Base-by-base conservation (phyloP, 768 basidiomycete species). In the Xerocomellus dryophilus region DNA sequence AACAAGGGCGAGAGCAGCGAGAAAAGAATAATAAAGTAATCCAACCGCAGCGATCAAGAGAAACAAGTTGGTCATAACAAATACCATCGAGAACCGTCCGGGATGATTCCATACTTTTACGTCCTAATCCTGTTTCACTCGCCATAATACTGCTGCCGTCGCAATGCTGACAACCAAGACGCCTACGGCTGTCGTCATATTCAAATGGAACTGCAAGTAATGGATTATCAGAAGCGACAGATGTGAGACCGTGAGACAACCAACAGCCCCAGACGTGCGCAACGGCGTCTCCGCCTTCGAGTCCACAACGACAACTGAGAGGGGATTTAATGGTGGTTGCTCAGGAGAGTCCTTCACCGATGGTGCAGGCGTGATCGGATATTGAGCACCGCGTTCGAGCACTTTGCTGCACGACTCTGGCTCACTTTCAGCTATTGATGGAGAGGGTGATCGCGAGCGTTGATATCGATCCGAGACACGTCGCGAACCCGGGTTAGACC, bases 111-210 rank as follows among this genome's bases (percentile, higher is more conserved):
- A 57, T 52, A 35, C 35, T 50, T 60, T 57, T 50, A 11, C 21
- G 36, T 52, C 59, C 47, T 63, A 70, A 27, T 77, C 76, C 32
- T 74, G 73, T 56, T 81, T 83, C 27, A 87, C 83, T 57, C 84
- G 78, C 85, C 86, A 88, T 61, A 87, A 71, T 46, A 90, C 86
- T 7, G 86, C 87, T 12, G 81, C 85, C 3, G 88, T 85, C 4
- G 84, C 85, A 8, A 86, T 79, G 46, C 83, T 77, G 27, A 90
- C 68, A 5, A 90, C 76, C 17, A 88, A 65, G 8, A 88, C 81
- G 5, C 86, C 86, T 4, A 86, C 69, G 6, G 83, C 85, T 2
- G 85, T 77, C 52, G 60, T 83, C 60, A 72, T 43, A 55, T 66
- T 56, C 31, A 71, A 29, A 21, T 66, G 66, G 27, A 68, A 61